Evolutionary conservation across 2,329 filamentous ascomycete species (phyloP), one percentile per base, ranked within the genome.

Genomic region (Elsinoe australis): DNA sequence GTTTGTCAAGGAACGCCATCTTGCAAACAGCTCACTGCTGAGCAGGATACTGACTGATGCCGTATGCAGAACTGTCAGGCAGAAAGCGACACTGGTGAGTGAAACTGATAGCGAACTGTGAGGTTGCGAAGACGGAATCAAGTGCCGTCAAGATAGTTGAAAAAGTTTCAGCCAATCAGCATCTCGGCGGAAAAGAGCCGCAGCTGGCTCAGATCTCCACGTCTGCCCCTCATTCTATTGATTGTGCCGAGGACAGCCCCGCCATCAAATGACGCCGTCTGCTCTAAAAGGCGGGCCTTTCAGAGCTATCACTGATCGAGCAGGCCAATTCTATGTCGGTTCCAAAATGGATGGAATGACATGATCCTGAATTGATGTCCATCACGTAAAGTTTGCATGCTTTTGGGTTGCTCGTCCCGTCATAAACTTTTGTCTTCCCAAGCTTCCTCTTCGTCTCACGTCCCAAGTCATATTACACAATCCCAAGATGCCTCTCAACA

Each of bases 401-500:
- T n/a, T n/a, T n/a, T n/a, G n/a, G n/a, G n/a, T n/a, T n/a, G n/a
- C n/a, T n/a, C n/a, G n/a, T n/a, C n/a, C n/a, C n/a, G n/a, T n/a
- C n/a, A n/a, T n/a, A n/a, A n/a, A n/a, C n/a, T n/a, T 39, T 26
- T 22, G 35, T 39, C 24, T 39, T n/a, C 28, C 18, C n/a, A 12
- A 36, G 10, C 18, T 24, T 26, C 15, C 15, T 14, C 18, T 4
- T n/a, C 6, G n/a, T n/a, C n/a, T n/a, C n/a, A n/a, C n/a, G n/a
- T n/a, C n/a, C n/a, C n/a, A n/a, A n/a, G n/a, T n/a, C n/a, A n/a
- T n/a, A n/a, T n/a, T n/a, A n/a, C n/a, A n/a, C n/a, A n/a, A n/a
- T n/a, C n/a, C 14, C 24, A 32, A 44, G 26, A 74, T 74, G 72
- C 69, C 71, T 51, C 69, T 74, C 52, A 68, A 69, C 53, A 62